Evolutionary conservation across 2,329 filamentous ascomycete genomes (phyloP).

Genomic region (Fusarium nodosum): DNA sequence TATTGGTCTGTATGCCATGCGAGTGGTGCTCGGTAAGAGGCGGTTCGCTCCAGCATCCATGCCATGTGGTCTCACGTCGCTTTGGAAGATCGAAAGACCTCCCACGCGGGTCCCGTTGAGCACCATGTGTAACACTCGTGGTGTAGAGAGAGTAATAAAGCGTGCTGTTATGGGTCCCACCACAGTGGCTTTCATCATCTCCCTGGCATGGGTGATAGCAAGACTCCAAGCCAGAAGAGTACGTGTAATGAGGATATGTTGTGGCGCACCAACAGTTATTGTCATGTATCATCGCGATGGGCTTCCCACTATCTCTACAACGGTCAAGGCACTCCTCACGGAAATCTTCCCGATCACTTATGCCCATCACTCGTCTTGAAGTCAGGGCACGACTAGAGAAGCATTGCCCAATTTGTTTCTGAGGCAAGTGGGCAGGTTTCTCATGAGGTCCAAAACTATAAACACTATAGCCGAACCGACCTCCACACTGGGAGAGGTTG

Average conservation of each 20-base stretch:
- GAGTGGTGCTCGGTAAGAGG: neutral
- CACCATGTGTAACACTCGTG: neutral
- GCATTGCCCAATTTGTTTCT: neutral
- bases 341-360: accelerated
- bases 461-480: neutral
- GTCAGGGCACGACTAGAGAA: neutral
- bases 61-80: neutral
- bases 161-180: neutral
- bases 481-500: neutral
- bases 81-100: neutral
- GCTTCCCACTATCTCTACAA: neutral
- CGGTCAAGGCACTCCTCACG: neutral
- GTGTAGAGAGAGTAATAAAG: constrained; percentile 1
- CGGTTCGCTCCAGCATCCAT: constrained; percentile 12
- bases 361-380: neutral
- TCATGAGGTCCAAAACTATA: neutral
- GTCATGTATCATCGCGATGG: neutral
- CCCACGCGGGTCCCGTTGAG: neutral
- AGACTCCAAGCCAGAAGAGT: neutral
- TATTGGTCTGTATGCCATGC: neutral
- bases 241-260: neutral
- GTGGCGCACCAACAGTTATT: constrained; percentile 8
- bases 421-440: accelerated
- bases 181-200: neutral
- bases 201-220: constrained; percentile 1